These are phyloP conservation scores for Fusarium sp. DNA, from an alignment of 2,329 filamentous ascomycete species.

Conservation along the genomic window DNA sequence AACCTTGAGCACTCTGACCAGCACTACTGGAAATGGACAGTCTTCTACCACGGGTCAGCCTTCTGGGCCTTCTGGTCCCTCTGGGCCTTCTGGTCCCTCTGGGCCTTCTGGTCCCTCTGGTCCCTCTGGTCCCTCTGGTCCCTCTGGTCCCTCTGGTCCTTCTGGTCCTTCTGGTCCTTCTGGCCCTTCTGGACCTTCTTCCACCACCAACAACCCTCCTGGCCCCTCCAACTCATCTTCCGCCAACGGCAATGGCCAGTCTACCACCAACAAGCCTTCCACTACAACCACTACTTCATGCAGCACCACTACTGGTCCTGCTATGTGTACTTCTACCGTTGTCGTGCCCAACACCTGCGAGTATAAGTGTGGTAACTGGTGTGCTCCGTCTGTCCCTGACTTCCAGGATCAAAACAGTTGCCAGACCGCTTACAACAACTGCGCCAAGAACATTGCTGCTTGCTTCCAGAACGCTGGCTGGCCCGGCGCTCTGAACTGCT, in stretches of 20 bases:
- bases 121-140: not conserved
- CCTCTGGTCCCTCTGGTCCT: no score
- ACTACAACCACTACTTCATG: conserved; percentile 34
- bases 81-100: not conserved
- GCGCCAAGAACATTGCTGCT: conserved; percentile 57
- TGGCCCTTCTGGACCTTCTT: not conserved
- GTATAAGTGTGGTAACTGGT: conserved; percentile 65
- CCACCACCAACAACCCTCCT: conserved; percentile 1
- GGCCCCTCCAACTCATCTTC: conserved; percentile 5
- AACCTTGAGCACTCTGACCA: conserved; percentile 50
- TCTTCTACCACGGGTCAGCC: conserved; percentile 22
- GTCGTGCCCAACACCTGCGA: conserved; percentile 60
- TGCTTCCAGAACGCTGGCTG: conserved; percentile 64
- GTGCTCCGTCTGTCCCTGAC: conserved; percentile 59
- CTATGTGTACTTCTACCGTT: conserved; percentile 60
- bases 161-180: not conserved
- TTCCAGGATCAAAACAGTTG: conserved; percentile 57
- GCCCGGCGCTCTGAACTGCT: conserved; percentile 60
- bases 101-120: not conserved
- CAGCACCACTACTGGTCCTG: conserved; percentile 49
- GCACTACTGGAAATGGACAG: conserved; percentile 36
- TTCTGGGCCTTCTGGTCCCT: not conserved
- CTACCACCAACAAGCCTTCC: conserved; percentile 22
- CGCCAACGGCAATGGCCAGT: conserved; percentile 29
- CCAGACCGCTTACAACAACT: conserved; percentile 54